Percentiles rank a stretch among this genome's conserved stretches.
These are phyloP conservation scores for Sphaerulina populicola DNA, from an alignment of 2,329 filamentous ascomycete species.

Conservation along the genomic window DNA sequence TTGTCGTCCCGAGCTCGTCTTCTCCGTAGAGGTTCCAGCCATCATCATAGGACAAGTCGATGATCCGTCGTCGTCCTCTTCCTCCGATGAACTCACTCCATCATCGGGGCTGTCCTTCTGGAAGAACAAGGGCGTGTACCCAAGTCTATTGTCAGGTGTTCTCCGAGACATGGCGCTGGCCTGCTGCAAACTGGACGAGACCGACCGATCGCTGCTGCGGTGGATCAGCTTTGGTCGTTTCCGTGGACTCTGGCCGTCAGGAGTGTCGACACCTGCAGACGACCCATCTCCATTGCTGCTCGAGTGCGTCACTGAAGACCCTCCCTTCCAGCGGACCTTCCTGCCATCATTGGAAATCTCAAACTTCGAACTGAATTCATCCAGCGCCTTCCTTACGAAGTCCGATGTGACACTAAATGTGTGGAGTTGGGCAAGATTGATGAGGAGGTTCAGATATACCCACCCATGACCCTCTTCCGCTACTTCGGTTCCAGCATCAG, in stretches of 20 bases:
- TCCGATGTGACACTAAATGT: slow-evolving; percentile 73
- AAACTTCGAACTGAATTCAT: slow-evolving; percentile 63
- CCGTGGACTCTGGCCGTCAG: slow-evolving; percentile 22
- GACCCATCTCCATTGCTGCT: slow-evolving; percentile 48
- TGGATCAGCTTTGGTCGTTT: slow-evolving; percentile 28
- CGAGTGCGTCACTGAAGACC: slow-evolving; percentile 51
- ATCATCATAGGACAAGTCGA: slow-evolving; percentile 26
- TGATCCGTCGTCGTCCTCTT: slow-evolving; percentile 28
- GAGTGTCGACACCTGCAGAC: slow-evolving; percentile 16
- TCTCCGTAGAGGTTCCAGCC: slow-evolving; percentile 35
- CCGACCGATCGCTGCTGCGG: slow-evolving; percentile 15
- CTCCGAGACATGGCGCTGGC: slow-evolving; percentile 10
- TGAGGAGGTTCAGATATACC: slow-evolving; percentile 73
- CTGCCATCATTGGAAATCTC: slow-evolving; percentile 69
- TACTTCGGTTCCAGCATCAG: slow-evolving; percentile 45
- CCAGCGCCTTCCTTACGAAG: slow-evolving; percentile 65
- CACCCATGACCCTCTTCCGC: slow-evolving; percentile 63
- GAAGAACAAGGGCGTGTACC: slow-evolving; percentile 44
- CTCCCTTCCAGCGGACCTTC: slow-evolving; percentile 72
- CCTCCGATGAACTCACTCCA: slow-evolving; percentile 33
- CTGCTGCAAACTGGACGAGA: neutral
- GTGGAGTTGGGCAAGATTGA: slow-evolving; percentile 75
- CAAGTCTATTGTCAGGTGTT: slow-evolving; percentile 31
- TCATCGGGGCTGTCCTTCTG: slow-evolving; percentile 39
- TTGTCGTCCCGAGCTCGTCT: slow-evolving; percentile 42